Conservation (phyloP, 108 stramenopile genomes). For the Conticribra weissflogii region DNA sequence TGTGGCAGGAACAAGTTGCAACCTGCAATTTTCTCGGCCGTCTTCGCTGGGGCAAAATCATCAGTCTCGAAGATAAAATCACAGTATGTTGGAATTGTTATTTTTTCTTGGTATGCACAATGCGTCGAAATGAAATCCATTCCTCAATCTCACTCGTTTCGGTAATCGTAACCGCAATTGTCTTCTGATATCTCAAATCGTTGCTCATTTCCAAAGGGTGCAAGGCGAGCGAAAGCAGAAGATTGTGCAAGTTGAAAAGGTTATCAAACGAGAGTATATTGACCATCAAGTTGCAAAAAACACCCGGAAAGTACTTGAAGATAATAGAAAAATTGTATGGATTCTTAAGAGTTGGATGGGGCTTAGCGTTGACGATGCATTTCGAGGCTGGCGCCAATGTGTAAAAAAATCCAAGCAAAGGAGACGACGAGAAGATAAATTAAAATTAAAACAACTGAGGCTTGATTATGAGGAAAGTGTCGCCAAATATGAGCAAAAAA, state of each 20-base stretch:
- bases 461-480: slow-evolving; percentile 36
- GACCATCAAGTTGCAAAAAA: slow-evolving; percentile 25
- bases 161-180: too few relatives aligned
- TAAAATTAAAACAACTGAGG: slow-evolving; percentile 20
- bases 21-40: neutral
- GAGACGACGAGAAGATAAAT: slow-evolving; percentile 13
- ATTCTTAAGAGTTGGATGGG: slow-evolving; percentile 48
- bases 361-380: slow-evolving; percentile 30
- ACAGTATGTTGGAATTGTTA: too few relatives aligned
- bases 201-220: neutral
- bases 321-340: slow-evolving; percentile 20
- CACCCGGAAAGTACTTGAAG: slow-evolving; percentile 14
- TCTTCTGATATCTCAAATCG: too few relatives aligned
- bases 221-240: slow-evolving; percentile 1
- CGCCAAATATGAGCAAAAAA: slow-evolving; percentile 30
- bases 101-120: too few relatives aligned
- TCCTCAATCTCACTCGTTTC: too few relatives aligned
- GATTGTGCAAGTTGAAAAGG: slow-evolving; percentile 32
- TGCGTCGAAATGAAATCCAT: too few relatives aligned
- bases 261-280: slow-evolving; percentile 33
- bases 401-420: slow-evolving; percentile 17
- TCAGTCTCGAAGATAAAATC: too few relatives aligned
- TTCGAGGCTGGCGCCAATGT: slow-evolving; percentile 30
- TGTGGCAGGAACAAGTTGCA: too few relatives aligned
- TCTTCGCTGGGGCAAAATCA: slow-evolving; percentile 7